Evolutionary conservation across 192 early-diverging fungal genomes (phyloP).

Genomic region (Lobosporangium transversale): DNA sequence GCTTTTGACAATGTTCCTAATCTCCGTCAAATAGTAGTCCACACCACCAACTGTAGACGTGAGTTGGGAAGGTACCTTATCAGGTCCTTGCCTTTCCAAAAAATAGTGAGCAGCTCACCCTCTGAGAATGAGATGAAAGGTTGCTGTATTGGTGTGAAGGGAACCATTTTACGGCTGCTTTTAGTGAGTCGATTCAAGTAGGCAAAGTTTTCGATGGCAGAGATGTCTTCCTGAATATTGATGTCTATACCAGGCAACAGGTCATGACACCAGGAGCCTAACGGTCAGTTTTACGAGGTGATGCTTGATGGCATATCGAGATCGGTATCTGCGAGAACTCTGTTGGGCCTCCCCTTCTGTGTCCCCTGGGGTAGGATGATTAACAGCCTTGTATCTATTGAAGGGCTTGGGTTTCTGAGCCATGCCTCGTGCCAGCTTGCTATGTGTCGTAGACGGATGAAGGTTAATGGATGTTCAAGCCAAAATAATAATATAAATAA

Average conservation of each 20-base stretch:
- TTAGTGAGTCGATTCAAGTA: neutral
- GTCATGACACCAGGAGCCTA: neutral
- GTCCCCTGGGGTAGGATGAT: neutral
- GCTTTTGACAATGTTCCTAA: neutral
- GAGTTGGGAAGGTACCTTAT: too few species aligned
- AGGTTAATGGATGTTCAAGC: too few species aligned
- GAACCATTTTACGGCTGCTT: neutral
- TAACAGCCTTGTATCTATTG: neutral
- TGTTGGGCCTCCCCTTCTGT: neutral
- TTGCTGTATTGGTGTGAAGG: neutral
- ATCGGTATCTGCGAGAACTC: neutral
- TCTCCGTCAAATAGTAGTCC: neutral
- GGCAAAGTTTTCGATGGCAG: neutral
- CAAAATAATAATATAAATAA: too few species aligned
- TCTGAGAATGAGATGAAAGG: neutral
- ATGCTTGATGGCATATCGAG: slow-evolving; percentile 1
- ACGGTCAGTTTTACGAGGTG: neutral
- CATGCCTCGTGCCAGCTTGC: too few species aligned
- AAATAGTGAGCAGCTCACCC: neutral
- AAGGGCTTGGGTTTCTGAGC: too few species aligned
- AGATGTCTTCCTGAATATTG: neutral
- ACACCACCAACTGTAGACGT: too few species aligned
- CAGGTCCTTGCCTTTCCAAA: neutral
- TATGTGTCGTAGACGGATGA: too few species aligned
- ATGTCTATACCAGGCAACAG: neutral